Evolutionary conservation across 2,329 filamentous ascomycete genomes (phyloP), one percentile per base, ranked within the genome.

Genomic region (Exophiala viscosa): DNA sequence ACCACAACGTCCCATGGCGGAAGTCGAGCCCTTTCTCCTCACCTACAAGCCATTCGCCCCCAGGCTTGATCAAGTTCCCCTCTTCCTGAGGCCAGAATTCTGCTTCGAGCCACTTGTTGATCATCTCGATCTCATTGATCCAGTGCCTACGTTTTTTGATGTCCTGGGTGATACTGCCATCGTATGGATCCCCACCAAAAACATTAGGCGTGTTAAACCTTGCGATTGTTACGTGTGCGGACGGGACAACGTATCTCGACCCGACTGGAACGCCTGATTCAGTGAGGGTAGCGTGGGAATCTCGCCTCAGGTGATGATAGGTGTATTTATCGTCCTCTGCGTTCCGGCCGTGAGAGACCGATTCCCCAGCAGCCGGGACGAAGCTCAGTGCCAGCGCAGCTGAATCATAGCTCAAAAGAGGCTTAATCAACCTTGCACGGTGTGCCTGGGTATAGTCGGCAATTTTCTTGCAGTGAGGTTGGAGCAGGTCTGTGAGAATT

Each of bases 331-430:
- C 87, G 14, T 81, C 78, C 35, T 77, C 64, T 1, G 48, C 42
- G 2, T 61, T 70, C 13, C 73, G 67, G 39, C 64, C 61, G 10
- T 61, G 52, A 11, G 45, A 38, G 1, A 44, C 17, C 10, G 46
- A 48, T 71, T 90, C 86, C 9, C 82, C 84, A 3, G 83, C 79
- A 0, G 88, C 89, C 0, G 92, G 91, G 1, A 96, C 73, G 69
- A 95, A 96, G 20, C 88, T 93, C 32, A 97, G 72, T 1, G 92
- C 92, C 50, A 96, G 77, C 13, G 90, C 92, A 4, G 90, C 85
- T 1, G 88, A 80, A 67, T 97, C 92, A 66, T 87, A 95, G 18
- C 88, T 90, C 41, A 97, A 69, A 67, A 87, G 77, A 1, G 92
- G 92, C 68, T 87, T 93, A 55, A 95, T 82, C 3, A 96, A 81